Conservation (phyloP, 2,329 filamentous ascomycete genomes). For the Fusarium sp. region DNA sequence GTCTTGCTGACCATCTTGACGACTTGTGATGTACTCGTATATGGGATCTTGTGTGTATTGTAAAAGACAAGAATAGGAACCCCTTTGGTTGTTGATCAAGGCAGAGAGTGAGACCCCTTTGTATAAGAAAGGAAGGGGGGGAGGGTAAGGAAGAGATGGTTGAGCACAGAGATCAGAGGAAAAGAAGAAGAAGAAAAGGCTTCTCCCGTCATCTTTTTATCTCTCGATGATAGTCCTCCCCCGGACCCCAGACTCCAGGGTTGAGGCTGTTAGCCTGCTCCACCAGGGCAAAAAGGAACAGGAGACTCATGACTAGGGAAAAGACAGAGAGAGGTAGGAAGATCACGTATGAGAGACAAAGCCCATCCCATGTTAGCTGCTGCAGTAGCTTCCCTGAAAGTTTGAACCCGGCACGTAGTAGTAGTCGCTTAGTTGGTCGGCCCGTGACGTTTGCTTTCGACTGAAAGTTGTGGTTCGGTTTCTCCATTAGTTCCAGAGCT, state of each 20-base stretch:
- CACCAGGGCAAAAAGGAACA: slow-evolving; percentile 5
- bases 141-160: neutral
- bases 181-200: slow-evolving; percentile 12
- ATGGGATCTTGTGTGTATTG: neutral
- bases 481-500: slow-evolving; percentile 1
- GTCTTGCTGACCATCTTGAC: slow-evolving; percentile 50
- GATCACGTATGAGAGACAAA: neutral
- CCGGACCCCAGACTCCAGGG: slow-evolving; percentile 32
- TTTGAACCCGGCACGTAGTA: neutral
- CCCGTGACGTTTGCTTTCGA: neutral
- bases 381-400: neutral
- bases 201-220: slow-evolving; percentile 34
- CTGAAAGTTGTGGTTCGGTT: neutral
- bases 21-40: slow-evolving; percentile 18
- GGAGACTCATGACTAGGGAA: neutral
- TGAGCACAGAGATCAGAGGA: slow-evolving; percentile 7
- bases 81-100: neutral
- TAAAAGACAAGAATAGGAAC: neutral
- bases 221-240: slow-evolving; percentile 23
- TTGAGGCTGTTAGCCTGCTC: slow-evolving; percentile 11
- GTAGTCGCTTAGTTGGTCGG: neutral
- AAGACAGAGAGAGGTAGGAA: neutral
- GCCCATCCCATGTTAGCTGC: slow-evolving; percentile 9
- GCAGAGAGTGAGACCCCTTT: neutral
- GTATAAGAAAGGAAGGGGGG: neutral